Evolutionary conservation across 106 monocot genomes (phyloP).

Genomic region (Ottelia alismoides): DNA sequence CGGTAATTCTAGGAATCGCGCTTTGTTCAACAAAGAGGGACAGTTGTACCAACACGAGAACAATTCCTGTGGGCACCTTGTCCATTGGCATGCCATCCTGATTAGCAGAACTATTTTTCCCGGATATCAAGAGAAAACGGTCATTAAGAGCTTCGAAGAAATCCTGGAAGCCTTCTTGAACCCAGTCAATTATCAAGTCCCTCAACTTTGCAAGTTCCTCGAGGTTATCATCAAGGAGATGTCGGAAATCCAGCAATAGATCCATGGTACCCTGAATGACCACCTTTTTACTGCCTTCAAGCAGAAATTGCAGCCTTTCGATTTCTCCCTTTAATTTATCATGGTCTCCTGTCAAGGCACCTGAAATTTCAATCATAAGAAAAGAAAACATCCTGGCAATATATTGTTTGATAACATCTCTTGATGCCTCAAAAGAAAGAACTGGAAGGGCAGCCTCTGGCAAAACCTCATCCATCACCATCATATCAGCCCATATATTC

Average conservation of each 20-base stretch:
- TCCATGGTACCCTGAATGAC: slow-evolving; percentile 67
- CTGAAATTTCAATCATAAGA: too few relatives aligned
- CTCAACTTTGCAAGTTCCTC: slow-evolving; percentile 50
- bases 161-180: slow-evolving; percentile 89
- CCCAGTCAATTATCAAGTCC: slow-evolving; percentile 57
- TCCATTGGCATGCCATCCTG: slow-evolving; percentile 25
- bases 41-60: slow-evolving; percentile 70
- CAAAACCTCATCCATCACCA: slow-evolving; percentile 78
- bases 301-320: slow-evolving; percentile 41
- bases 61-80: slow-evolving; percentile 55
- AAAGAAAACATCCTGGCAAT: too few relatives aligned
- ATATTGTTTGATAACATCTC: too few relatives aligned
- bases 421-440: slow-evolving; percentile 79
- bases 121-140: slow-evolving; percentile 47
- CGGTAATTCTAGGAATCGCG: slow-evolving; percentile 82
- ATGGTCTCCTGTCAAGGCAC: slow-evolving; percentile 30
- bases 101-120: slow-evolving; percentile 25
- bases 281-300: slow-evolving; percentile 59
- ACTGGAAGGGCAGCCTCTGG: slow-evolving; percentile 85
- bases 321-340: slow-evolving; percentile 24
- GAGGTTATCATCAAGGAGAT: slow-evolving; percentile 56
- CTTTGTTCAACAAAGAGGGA: slow-evolving; percentile 68
- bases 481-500: slow-evolving; percentile 66
- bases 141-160: slow-evolving; percentile 59
- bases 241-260: slow-evolving; percentile 60